These are phyloP conservation scores for Strobilomyces confusus DNA, from an alignment of 768 basidiomycete genomes.

Conservation along the genomic window DNA sequence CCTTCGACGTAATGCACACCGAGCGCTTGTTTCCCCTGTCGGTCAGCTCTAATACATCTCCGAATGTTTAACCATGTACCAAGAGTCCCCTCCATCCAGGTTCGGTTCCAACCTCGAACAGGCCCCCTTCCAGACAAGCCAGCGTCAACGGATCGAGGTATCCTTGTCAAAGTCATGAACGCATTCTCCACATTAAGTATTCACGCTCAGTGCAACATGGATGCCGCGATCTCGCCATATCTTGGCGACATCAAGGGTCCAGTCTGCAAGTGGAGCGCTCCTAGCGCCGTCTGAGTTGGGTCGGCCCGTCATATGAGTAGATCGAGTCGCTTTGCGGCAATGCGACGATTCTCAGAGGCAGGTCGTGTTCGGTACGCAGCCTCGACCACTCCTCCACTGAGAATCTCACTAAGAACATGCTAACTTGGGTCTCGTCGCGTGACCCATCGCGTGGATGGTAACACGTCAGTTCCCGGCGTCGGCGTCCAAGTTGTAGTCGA, in stretches of 20 bases:
- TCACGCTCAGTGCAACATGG: conserved; percentile 53
- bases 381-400: conserved; percentile 42
- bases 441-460: conserved; percentile 57
- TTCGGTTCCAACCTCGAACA: conserved; percentile 56
- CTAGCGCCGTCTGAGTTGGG: conserved; percentile 14
- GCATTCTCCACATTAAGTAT: conserved; percentile 66
- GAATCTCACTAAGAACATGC: conserved; percentile 46
- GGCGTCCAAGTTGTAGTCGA: conserved; percentile 62
- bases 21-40: conserved; percentile 36
- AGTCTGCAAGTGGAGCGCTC: conserved; percentile 38
- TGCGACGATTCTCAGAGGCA: conserved; percentile 52
- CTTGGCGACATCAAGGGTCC: conserved; percentile 53
- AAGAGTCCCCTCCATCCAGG: conserved; percentile 43
- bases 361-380: conserved; percentile 34
- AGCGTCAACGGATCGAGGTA: conserved; percentile 57
- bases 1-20: conserved; percentile 50
- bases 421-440: conserved; percentile 58
- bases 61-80: conserved; percentile 33
- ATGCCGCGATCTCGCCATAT: conserved; percentile 43
- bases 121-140: conserved; percentile 52
- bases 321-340: conserved; percentile 63
- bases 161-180: conserved; percentile 69
- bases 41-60: not conserved
- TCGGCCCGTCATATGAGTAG: conserved; percentile 68
- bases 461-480: conserved; percentile 37